Evolutionary conservation across 345 rosid genomes (phyloP), one percentile per base, ranked within the genome.

Genomic region (Lumnitzera littorea): DNA sequence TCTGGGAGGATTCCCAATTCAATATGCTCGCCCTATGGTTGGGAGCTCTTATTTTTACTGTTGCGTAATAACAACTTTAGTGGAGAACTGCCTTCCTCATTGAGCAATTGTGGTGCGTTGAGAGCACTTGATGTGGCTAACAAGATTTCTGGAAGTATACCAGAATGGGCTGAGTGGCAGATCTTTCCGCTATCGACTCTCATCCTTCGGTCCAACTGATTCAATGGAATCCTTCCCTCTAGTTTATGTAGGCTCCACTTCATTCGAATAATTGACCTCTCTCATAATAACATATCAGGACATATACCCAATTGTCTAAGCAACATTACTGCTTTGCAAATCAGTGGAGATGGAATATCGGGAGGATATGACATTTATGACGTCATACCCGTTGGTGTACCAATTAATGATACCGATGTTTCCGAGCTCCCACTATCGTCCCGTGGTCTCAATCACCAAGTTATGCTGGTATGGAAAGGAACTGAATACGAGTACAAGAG

Each of bases 81-180:
- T 17, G 68, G 68, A 13, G 61, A 63, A 23, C 27, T 58, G n/a
- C 67, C 73, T 46, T 9, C 13, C 14, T 52, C 64, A 41, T 53
- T 69, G 41, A 9, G 56, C n/a, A 41, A 56, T 17, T 53, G 62
- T 23, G 6, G 11, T 15, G 0, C 5, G 4, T 48, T 67, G 53
- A 12, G 9, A 20, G 12, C 50, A 5, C 10, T 72, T 46, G 76
- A 67, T 51, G 60, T 72, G 9, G 56, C 61, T n/a, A 53, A 59
- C 11, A 72, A 72, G 13, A 48, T 72, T 11, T 62, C 52, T 2
- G 69, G 78, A 55, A 23, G 24, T 15, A 12, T 70, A 15, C 72
- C 61, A 5, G 46, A 46, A 13, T 62, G 66, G 63, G 23, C 58
- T 4, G 67, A 61, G 23, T 55, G 15, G 12, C 20, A 1, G 20